Evolutionary conservation across 2,329 filamentous ascomycete species (phyloP).

Genomic region (Pleoardoris graminearum): DNA sequence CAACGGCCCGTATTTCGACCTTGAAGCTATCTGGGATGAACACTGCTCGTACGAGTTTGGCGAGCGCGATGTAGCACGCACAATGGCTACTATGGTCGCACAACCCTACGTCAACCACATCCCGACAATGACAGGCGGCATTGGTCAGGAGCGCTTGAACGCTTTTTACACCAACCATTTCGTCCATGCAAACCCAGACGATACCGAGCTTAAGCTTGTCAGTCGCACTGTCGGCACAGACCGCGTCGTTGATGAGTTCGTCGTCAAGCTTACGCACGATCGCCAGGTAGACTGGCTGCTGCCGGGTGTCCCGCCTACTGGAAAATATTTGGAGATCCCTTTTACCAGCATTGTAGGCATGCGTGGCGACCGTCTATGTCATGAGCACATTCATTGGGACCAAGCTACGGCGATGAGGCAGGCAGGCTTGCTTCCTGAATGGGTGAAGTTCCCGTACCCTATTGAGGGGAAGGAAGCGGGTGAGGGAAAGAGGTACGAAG

Average conservation of each 20-base stretch:
- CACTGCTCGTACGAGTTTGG: slow-evolving; percentile 74
- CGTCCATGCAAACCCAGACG: slow-evolving; percentile 71
- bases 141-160: slow-evolving; percentile 65
- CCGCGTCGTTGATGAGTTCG: slow-evolving; percentile 56
- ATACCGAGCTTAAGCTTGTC: slow-evolving; percentile 69
- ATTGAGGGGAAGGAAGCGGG: slow-evolving; percentile 38
- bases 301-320: slow-evolving; percentile 40
- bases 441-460: slow-evolving; percentile 60
- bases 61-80: slow-evolving; percentile 68
- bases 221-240: slow-evolving; percentile 73
- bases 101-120: slow-evolving; percentile 81
- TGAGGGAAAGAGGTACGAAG: slow-evolving; percentile 56
- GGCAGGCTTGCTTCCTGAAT: slow-evolving; percentile 65
- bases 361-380: slow-evolving; percentile 68
- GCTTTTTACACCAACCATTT: slow-evolving; percentile 75
- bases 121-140: slow-evolving; percentile 69
- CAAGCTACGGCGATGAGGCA: slow-evolving; percentile 66
- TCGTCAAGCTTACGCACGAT: slow-evolving; percentile 42
- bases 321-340: slow-evolving; percentile 56
- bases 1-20: slow-evolving; percentile 69
- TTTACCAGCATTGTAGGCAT: slow-evolving; percentile 69
- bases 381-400: slow-evolving; percentile 74
- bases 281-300: slow-evolving; percentile 40
- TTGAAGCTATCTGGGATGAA: slow-evolving; percentile 79
- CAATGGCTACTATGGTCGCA: slow-evolving; percentile 80